These are phyloP conservation scores for Ascochyta clinopodiicola DNA, from an alignment of 2,329 filamentous ascomycete species.

Conservation along the genomic window DNA sequence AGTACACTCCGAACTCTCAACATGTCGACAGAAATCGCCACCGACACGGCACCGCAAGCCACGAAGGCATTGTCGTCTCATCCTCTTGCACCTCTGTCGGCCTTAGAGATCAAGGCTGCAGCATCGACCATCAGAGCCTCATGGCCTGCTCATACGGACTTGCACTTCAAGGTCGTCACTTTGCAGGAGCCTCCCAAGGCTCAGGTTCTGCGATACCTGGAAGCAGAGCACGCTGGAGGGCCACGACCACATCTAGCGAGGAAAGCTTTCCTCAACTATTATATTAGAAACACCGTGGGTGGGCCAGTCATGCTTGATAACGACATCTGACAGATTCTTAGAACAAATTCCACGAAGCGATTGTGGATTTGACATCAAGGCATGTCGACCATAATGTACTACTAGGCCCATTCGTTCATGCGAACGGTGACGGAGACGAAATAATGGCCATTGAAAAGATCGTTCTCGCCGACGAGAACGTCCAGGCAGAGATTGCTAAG, in stretches of 20 bases:
- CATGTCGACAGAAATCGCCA: constrained; percentile 43
- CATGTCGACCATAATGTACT: constrained; percentile 64
- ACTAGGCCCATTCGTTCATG: constrained; percentile 64
- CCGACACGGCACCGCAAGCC: constrained; percentile 25
- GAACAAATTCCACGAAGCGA: constrained; percentile 69
- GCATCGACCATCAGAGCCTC: constrained; percentile 58
- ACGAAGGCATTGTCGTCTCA: constrained; percentile 50
- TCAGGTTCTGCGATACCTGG: constrained; percentile 65
- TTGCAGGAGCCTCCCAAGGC: constrained; percentile 69
- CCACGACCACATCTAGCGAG: constrained; percentile 60
- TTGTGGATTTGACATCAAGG: constrained; percentile 60
- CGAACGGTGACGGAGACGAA: constrained; percentile 65
- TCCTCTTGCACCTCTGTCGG: constrained; percentile 65
- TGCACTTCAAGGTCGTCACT: constrained; percentile 72
- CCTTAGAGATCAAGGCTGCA: constrained; percentile 62
- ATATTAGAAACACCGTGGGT: constrained; percentile 64
- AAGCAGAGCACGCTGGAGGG: constrained; percentile 64
- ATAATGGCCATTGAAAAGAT: constrained; percentile 64
- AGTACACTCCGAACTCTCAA: constrained; percentile 3
- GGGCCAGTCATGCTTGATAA: constrained; percentile 3
- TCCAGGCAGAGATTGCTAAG: constrained; percentile 66
- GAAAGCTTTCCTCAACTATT: constrained; percentile 65
- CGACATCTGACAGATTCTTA: constrained; percentile 33
- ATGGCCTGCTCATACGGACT: constrained; percentile 62
- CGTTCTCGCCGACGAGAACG: constrained; percentile 62